Base-by-base conservation (phyloP, 2,329 filamentous ascomycete species). In the Pseudocercospora cruenta region DNA sequence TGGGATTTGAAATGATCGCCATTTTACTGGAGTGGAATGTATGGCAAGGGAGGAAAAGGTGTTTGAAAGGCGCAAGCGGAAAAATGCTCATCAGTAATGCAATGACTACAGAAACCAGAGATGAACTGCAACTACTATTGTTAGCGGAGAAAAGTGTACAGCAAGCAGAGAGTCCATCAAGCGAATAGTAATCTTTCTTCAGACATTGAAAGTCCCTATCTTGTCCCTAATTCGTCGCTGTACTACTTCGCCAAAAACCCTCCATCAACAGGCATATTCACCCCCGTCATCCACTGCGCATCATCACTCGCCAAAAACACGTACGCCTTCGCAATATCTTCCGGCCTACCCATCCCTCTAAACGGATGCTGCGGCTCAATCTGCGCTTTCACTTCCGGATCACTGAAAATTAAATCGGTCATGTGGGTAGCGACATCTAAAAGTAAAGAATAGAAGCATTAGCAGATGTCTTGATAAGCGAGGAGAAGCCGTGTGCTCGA, bases 241-340 rank as follows among this genome's bases (percentile, higher is more conserved):
- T 4, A 36, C 33, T 58, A 67, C 58, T 31, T 58, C 45, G 64
- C 62, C 47, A 51, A 54, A 39, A 65, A 68, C 10, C 65, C 65
- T 54, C 65, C 65, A 62, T 67, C 65, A 3, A 67, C 65, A 31
- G 62, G 62, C 53, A 67, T 58, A 43, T 67, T 67, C 43, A 64
- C 67, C 26, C 69, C 69, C 12, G 59, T 69, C 53, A 71, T 71
- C 69, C 69, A 71, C 22, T 53, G 43, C 26, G 69, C 69, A 62
- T 71, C 69, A 57, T 71, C 69, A 58, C 65, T 68, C 58, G 69
- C 69, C 24, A 71, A 53, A 58, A 71, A 71, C 31, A 71, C 53
- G 66, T 71, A 71, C 14, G 64, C 69, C 54, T 65, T 68, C 7
- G 69, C 69, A 39, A 71, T 59, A 63, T 71, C 69, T 33, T 70